Evolutionary conservation across 192 early-diverging fungal species (phyloP), one percentile per base, ranked within the genome.

Genomic region (Backusella mclennaniae): DNA sequence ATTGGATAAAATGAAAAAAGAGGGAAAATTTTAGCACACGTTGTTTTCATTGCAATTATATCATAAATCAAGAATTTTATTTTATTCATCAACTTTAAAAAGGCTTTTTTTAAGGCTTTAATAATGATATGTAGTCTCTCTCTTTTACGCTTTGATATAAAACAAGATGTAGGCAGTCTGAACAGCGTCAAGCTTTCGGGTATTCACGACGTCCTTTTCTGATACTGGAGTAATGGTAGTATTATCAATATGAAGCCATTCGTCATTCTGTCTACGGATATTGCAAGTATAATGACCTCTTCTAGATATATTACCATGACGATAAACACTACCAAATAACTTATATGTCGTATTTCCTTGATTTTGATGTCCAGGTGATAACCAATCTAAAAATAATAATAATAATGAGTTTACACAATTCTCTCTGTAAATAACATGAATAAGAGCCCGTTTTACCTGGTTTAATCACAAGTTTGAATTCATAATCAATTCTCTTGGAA

Each of bases 271-370:
- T 67, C 92, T 86, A 71, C 87, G 76, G 6, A 99, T 87, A 85
- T 97, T 95, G 85, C 95, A 97, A 3, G 98, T 99, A 84, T 99
- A 99, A 79, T 99, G 98, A 11, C 98, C 98, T 38, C 95, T 96
- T 15, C 86, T 90, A n/a, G 95, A 93, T 26, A 87, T 85, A 63
- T 82, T 82, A 6, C 98, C 96, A 80, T 98, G 98, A 84, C 99
- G 98, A 81, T 98, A 96, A 7, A 98, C 94, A 88, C 91, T 87
- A 33, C 92, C 93, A 84, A 92, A 92, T 9, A 97, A 87, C 66
- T 87, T 84, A 81, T 96, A 97, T 29, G 85, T 83, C 17, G 89
- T 69, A 35, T 84, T 53, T 67, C 71, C 82, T 11, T 80, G 75
- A 42, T 83, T 75, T 14, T 84, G 81, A 69, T 82, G 80, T 36